phyloP scores from a whole-genome alignment of 495 filamentous ascomycete genomes.

The Hypomontagnella submonticulosa region DNA sequence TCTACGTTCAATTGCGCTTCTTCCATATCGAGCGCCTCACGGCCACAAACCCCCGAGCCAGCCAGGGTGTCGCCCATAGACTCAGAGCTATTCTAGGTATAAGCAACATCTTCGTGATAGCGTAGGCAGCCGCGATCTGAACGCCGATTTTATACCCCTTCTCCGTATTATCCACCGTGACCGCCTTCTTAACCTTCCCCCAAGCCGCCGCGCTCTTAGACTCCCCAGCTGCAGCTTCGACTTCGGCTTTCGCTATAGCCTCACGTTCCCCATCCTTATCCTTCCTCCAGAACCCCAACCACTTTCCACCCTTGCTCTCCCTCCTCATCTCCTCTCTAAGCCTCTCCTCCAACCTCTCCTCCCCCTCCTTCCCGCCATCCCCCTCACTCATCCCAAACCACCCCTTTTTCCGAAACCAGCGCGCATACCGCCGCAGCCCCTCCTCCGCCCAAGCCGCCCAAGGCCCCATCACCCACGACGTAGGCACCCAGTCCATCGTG shows the following conservation, averaged over 20 bases:
- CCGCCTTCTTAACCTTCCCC: conserved; percentile 47
- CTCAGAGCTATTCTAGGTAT: conserved; percentile 79
- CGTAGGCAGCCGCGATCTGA: conserved; percentile 87
- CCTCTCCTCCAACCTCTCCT: conserved; percentile 25
- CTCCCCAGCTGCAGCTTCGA: conserved; percentile 30
- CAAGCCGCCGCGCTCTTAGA: conserved; percentile 45
- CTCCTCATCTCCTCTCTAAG: conserved; percentile 24
- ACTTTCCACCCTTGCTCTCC: conserved; percentile 11
- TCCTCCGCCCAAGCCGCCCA: conserved; percentile 55
- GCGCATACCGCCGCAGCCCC: conserved; percentile 57
- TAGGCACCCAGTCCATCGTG: conserved; percentile 72
- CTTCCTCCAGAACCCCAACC: conserved; percentile 25
- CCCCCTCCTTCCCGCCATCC: conserved; percentile 29
- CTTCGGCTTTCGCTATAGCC: neutral
- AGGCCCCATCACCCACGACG: conserved; percentile 56
- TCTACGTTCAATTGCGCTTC: conserved; percentile 18
- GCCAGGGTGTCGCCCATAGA: conserved; percentile 93
- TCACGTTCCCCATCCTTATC: conserved; percentile 40
- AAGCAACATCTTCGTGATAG: conserved; percentile 84
- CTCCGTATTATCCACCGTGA: conserved; percentile 43
- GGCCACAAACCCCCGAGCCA: conserved; percentile 74
- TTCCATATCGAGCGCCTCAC: conserved; percentile 49
- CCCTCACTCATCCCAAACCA: conserved; percentile 59
- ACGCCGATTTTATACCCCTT: conserved; percentile 66
- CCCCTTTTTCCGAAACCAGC: conserved; percentile 57